These are phyloP conservation scores for Plenodomus biglobosus DNA, from an alignment of 2,329 filamentous ascomycete genomes.

Conservation along the genomic window DNA sequence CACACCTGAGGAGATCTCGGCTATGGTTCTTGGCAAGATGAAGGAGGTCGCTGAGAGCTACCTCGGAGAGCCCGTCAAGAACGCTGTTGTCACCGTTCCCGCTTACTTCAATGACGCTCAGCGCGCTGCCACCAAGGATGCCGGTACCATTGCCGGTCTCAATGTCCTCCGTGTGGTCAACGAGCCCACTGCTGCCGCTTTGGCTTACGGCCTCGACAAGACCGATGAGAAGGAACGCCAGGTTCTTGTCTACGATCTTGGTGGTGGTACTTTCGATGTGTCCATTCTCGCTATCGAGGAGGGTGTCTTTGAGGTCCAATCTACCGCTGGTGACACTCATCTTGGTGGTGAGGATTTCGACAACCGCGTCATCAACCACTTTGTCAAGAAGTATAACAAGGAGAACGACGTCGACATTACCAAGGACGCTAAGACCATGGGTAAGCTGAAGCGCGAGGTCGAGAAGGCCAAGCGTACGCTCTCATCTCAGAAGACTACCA, in stretches of 20 bases:
- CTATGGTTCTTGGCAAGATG: slow-evolving; percentile 71
- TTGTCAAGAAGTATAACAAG: slow-evolving; percentile 98
- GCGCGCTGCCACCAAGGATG: slow-evolving; percentile 95
- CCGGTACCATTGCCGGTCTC: slow-evolving; percentile 85
- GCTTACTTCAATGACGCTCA: slow-evolving; percentile 99
- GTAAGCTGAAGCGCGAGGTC: slow-evolving; percentile 98
- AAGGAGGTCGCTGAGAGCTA: slow-evolving; percentile 79
- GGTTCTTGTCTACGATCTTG: slow-evolving; percentile 48
- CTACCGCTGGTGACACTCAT: slow-evolving; percentile 95
- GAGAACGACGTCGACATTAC: slow-evolving; percentile 89
- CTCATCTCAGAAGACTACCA: slow-evolving; percentile 85
- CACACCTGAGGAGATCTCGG: slow-evolving; percentile 78
- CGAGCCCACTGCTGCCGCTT: slow-evolving; percentile 92
- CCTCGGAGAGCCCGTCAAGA: slow-evolving; percentile 78
- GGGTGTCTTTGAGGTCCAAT: slow-evolving; percentile 91
- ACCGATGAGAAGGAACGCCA: slow-evolving; percentile 44
- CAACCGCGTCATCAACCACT: slow-evolving; percentile 94
- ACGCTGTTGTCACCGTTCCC: slow-evolving; percentile 90
- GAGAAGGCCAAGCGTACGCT: slow-evolving; percentile 99
- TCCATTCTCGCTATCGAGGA: slow-evolving; percentile 83
- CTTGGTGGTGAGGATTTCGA: slow-evolving; percentile 99
- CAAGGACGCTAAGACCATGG: slow-evolving; percentile 97
- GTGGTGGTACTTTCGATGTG: slow-evolving; percentile 49
- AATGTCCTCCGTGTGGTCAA: slow-evolving; percentile 96
- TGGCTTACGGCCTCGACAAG: slow-evolving; percentile 78